These are phyloP conservation scores for Porpolomopsis calyptriformis DNA, from an alignment of 768 basidiomycete genomes.

Conservation along the genomic window DNA sequence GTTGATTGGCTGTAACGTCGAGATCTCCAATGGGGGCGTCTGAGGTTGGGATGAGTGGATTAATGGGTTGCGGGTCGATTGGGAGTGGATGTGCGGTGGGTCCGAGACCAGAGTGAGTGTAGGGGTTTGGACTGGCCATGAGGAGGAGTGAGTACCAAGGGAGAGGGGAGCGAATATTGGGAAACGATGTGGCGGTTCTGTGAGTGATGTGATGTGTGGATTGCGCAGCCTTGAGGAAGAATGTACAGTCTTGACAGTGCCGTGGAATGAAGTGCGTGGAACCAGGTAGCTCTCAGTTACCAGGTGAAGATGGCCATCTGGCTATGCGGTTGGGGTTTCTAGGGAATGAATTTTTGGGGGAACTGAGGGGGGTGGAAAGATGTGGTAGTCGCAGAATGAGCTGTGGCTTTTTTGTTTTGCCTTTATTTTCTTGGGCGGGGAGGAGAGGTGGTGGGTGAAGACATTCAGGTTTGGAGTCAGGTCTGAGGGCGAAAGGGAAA, in stretches of 20 bases:
- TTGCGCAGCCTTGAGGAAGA: neutral
- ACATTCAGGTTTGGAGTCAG: neutral
- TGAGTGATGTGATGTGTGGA: neutral
- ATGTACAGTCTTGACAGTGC: no score
- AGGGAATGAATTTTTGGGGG: no score
- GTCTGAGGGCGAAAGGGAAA: neutral
- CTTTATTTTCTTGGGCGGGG: neutral
- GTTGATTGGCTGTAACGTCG: constrained; percentile 13
- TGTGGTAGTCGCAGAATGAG: neutral
- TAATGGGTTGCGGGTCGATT: neutral
- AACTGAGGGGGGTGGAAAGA: neutral
- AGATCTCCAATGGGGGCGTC: constrained; percentile 19
- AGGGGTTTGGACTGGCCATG: no score
- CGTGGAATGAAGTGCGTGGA: no score
- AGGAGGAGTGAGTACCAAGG: neutral
- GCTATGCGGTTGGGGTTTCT: no score
- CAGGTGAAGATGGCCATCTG: no score
- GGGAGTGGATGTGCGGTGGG: neutral
- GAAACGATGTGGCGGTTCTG: neutral
- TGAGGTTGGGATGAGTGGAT: constrained; percentile 4
- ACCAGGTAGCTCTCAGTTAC: no score
- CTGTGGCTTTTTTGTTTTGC: neutral
- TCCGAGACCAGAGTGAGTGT: no score
- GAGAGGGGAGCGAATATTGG: neutral
- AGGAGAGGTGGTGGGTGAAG: neutral